These are phyloP conservation scores for Mycotypha africana DNA, from an alignment of 371 early-diverging fungal species.

Conservation along the genomic window DNA sequence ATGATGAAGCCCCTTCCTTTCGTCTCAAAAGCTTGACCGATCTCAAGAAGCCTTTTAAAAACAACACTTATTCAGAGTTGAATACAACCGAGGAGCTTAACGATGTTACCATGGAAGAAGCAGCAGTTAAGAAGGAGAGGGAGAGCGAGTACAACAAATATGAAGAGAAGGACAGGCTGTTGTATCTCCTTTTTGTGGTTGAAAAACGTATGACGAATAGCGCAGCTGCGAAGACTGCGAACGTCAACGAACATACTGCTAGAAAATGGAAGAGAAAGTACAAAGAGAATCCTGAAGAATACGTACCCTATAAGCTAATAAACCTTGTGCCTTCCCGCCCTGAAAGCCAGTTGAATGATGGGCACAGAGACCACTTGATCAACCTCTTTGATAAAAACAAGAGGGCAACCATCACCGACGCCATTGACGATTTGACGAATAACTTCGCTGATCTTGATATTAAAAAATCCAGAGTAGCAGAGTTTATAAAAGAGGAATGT, in stretches of 20 bases:
- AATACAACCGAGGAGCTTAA: constrained; percentile 1
- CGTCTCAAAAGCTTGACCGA: constrained; percentile 7
- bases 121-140: constrained; percentile 3
- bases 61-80: constrained; percentile 8
- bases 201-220: constrained; percentile 7
- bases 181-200: constrained; percentile 4
- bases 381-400: constrained; percentile 2
- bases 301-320: constrained; percentile 6
- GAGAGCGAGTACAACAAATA: constrained; percentile 1
- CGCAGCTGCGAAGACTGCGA: constrained; percentile 7
- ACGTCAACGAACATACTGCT: constrained; percentile 11
- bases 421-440: not conserved
- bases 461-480: constrained; percentile 8
- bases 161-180: constrained; percentile 1
- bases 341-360: constrained; percentile 1
- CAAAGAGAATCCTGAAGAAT: constrained; percentile 6
- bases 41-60: constrained; percentile 11
- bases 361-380: constrained; percentile 1
- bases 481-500: constrained; percentile 12
- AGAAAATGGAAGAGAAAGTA: constrained; percentile 9
- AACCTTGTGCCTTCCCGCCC: constrained; percentile 8
- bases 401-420: constrained; percentile 4
- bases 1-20: constrained; percentile 12
- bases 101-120: not conserved
- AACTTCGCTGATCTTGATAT: constrained; percentile 6